Evolutionary conservation across 73 alveolate genomes (phyloP).

Genomic region (Stentor roeselii): DNA sequence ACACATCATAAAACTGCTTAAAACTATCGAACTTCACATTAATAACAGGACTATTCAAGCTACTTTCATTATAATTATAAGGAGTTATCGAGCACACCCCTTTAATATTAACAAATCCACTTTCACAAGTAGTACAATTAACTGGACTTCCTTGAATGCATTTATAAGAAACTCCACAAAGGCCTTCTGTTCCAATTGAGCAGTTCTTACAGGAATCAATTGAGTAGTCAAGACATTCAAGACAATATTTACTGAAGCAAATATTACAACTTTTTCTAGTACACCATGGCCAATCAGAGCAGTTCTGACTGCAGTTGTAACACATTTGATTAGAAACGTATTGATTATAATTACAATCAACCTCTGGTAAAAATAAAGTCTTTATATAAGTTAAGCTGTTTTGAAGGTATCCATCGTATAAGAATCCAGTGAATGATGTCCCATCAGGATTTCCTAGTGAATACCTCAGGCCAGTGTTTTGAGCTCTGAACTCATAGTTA

Average conservation of each 20-base stretch:
- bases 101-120: neutral
- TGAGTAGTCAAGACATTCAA: neutral
- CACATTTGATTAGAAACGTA: neutral
- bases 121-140: neutral
- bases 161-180: too few relatives aligned
- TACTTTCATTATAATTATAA: too few relatives aligned
- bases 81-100: neutral
- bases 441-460: neutral
- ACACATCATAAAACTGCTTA: neutral
- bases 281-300: conserved; percentile 7
- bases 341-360: neutral
- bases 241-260: neutral
- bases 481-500: neutral
- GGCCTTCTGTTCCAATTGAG: too few relatives aligned
- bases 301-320: neutral
- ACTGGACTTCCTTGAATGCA: too few relatives aligned
- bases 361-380: neutral
- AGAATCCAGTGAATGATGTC: neutral
- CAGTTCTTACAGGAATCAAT: neutral
- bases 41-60: neutral
- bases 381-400: neutral
- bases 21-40: neutral
- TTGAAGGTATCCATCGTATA: neutral
- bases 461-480: neutral
- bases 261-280: neutral